Conservation (phyloP, 2,329 filamentous ascomycete species). For the Aureobasidium sp. region DNA sequence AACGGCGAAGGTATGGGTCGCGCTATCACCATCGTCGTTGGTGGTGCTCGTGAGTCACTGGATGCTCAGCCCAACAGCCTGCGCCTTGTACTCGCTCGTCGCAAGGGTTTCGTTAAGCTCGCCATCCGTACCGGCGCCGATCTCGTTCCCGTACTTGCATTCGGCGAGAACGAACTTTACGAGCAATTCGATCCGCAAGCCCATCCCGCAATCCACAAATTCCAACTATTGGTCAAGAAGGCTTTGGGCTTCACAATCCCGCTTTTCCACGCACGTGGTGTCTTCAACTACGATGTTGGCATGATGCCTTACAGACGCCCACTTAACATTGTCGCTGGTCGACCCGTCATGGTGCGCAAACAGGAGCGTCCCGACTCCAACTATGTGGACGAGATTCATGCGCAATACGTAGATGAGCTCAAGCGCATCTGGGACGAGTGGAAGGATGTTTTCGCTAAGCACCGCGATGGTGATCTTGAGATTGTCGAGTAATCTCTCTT, state of each 20-base stretch:
- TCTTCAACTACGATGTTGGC: conserved; percentile 97
- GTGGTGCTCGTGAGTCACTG: conserved; percentile 84
- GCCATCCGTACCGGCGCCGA: conserved; percentile 89
- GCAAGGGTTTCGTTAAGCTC: conserved; percentile 91
- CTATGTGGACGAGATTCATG: conserved; percentile 75
- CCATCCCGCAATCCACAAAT: conserved; percentile 69
- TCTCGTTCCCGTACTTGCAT: conserved; percentile 81
- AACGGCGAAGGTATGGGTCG: conserved; percentile 81
- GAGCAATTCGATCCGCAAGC: conserved; percentile 72
- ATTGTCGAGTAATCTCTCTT: conserved; percentile 47
- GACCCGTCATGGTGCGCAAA: conserved; percentile 63
- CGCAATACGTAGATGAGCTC: conserved; percentile 67
- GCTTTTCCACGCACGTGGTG: conserved; percentile 73
- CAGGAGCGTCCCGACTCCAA: conserved; percentile 57
- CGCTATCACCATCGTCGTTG: conserved; percentile 93
- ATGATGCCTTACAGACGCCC: conserved; percentile 87
- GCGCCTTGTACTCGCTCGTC: conserved; percentile 68
- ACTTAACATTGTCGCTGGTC: conserved; percentile 82
- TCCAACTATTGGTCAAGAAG: conserved; percentile 78
- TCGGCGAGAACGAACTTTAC: conserved; percentile 95
- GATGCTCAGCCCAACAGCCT: conserved; percentile 74
- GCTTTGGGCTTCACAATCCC: conserved; percentile 88
- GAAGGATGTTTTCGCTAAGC: conserved; percentile 64
- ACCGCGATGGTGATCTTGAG: conserved; percentile 56
- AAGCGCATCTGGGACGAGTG: conserved; percentile 65